A percentile compares a stretch with the other conserved stretches of the same genome.
These are phyloP conservation scores for Cladosporium colombiae DNA, from an alignment of 2,329 filamentous ascomycete genomes.

Conservation along the genomic window DNA sequence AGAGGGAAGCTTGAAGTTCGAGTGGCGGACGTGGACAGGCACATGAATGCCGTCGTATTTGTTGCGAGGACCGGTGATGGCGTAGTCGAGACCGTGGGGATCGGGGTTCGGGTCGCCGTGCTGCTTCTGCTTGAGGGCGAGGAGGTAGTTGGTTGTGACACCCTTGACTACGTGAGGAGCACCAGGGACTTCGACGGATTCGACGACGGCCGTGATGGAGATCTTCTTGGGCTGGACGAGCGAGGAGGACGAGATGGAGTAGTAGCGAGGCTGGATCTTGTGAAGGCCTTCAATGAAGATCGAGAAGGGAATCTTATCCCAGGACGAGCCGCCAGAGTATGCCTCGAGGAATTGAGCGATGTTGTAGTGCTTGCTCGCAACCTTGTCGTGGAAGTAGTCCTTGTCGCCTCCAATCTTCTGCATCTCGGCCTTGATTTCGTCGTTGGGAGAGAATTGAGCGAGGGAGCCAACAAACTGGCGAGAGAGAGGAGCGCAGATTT, in stretches of 20 bases:
- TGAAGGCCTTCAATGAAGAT: constrained; percentile 89
- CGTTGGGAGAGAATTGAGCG: constrained; percentile 84
- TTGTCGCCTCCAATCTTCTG: constrained; percentile 86
- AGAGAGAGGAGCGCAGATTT: constrained; percentile 92
- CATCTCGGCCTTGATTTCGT: constrained; percentile 83
- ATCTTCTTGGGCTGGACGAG: constrained; percentile 92
- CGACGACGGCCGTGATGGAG: constrained; percentile 91
- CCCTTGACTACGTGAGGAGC: constrained; percentile 81
- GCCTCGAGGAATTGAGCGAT: constrained; percentile 80
- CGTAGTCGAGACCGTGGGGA: constrained; percentile 81
- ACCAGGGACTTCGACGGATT: constrained; percentile 75
- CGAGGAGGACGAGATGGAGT: constrained; percentile 98
- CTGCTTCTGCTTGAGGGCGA: constrained; percentile 95
- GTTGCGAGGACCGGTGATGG: constrained; percentile 85
- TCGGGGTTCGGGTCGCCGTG: constrained; percentile 81
- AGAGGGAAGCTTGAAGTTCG: constrained; percentile 98
- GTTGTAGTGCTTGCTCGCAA: constrained; percentile 80
- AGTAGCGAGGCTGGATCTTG: constrained; percentile 97
- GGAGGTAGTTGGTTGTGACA: constrained; percentile 93
- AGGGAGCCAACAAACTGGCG: constrained; percentile 90
- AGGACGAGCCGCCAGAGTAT: constrained; percentile 72
- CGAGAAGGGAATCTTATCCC: constrained; percentile 87
- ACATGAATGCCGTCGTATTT: constrained; percentile 96
- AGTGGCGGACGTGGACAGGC: constrained; percentile 93
- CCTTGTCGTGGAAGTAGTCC: constrained; percentile 89